phyloP scores from a whole-genome alignment of 495 filamentous ascomycete species.

The Aspergillus panamensis region DNA sequence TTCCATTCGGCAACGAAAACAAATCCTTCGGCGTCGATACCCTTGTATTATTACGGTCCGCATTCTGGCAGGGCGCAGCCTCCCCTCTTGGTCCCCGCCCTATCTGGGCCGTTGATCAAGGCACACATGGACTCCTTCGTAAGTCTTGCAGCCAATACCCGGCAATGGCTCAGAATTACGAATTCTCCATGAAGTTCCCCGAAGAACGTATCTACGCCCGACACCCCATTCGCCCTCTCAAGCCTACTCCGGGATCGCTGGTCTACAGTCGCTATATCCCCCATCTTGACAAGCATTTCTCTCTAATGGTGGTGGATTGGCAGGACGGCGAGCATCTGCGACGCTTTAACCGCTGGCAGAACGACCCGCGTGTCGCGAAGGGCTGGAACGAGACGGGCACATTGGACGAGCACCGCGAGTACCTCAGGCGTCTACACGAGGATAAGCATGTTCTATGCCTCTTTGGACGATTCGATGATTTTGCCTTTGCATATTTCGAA shows the following conservation, averaged over 20 bases:
- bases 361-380: slow-evolving; percentile 61
- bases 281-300: slow-evolving; percentile 62
- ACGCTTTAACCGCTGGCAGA: slow-evolving; percentile 63
- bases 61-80: slow-evolving; percentile 69
- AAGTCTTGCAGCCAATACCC: slow-evolving; percentile 43
- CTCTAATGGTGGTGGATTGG: slow-evolving; percentile 60
- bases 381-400: slow-evolving; percentile 63
- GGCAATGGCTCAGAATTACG: slow-evolving; percentile 50
- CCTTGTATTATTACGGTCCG: slow-evolving; percentile 34
- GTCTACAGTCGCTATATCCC: slow-evolving; percentile 68
- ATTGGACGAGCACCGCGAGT: slow-evolving; percentile 56
- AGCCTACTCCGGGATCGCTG: slow-evolving; percentile 58
- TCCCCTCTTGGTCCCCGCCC: slow-evolving; percentile 61
- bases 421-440: slow-evolving; percentile 54
- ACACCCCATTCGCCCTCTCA: slow-evolving; percentile 58
- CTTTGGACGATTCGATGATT: slow-evolving; percentile 59
- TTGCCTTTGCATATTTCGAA: slow-evolving; percentile 64
- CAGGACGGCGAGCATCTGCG: slow-evolving; percentile 50
- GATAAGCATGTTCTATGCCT: slow-evolving; percentile 62
- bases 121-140: slow-evolving; percentile 36
- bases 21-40: slow-evolving; percentile 24
- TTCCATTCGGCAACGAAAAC: slow-evolving; percentile 23
- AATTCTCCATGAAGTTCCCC: slow-evolving; percentile 52
- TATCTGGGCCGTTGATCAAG: slow-evolving; percentile 50
- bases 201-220: slow-evolving; percentile 44